Conservation (phyloP, 1,284 basidiomycete genomes). For the Rhizopogon hawkerae region DNA sequence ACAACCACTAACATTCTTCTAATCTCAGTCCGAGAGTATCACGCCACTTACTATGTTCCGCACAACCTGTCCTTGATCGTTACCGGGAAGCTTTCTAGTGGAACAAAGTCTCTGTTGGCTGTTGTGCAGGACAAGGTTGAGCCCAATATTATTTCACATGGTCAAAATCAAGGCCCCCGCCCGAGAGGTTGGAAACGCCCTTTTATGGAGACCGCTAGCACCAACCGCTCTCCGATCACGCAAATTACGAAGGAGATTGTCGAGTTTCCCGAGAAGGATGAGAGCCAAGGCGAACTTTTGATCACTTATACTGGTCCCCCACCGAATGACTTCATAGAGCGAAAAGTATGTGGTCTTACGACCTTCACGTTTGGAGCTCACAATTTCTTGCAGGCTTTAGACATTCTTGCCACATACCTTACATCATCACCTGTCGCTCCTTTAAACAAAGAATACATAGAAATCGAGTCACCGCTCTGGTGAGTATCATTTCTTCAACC, state of each 20-base stretch:
- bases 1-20: conserved; percentile 9
- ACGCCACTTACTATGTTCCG: conserved; percentile 87
- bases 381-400: conserved; percentile 54
- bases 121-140: conserved; percentile 79
- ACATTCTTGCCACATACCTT: conserved; percentile 82
- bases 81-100: conserved; percentile 68
- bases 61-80: conserved; percentile 88
- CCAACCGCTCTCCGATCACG: conserved; percentile 49
- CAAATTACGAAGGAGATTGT: conserved; percentile 56
- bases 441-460: conserved; percentile 88
- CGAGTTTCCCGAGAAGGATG: conserved; percentile 98
- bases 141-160: conserved; percentile 68
- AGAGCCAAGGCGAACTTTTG: conserved; percentile 85
- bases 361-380: conserved; percentile 1
- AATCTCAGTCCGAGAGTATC: conserved; percentile 77
- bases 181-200: conserved; percentile 89
- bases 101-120: conserved; percentile 60
- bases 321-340: conserved; percentile 66
- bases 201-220: conserved; percentile 84
- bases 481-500: conserved; percentile 26
- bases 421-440: conserved; percentile 87
- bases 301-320: conserved; percentile 77
- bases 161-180: conserved; percentile 55
- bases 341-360: conserved; percentile 46
- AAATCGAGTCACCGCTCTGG: conserved; percentile 88